Base-by-base conservation (phyloP, 2,329 filamentous ascomycete genomes). In the Colletotrichum tofieldiae region DNA sequence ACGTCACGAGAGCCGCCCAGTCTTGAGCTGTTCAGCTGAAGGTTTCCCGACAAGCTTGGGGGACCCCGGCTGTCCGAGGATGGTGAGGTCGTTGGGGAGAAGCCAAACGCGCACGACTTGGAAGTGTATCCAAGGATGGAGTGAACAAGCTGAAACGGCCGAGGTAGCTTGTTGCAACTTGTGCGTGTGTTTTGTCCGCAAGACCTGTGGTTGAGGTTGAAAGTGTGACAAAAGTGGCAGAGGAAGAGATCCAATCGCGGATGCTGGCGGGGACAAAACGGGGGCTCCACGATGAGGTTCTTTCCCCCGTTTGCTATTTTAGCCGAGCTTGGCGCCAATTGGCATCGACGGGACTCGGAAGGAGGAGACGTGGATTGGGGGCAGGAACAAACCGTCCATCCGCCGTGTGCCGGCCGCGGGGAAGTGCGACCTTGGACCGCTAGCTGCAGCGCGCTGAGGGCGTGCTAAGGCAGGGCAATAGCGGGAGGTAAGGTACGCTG, bases 361-460 rank as follows among this genome's bases (percentile, higher is more conserved):
- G 59, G 45, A 29, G 23, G 18, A 52, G 54, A 56, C 41, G 52
- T 52, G 65, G 54, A 26, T 45, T 49, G 35, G 65, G 43, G 60
- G 45, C 58, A 49, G 65, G 60, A 65, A 60, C 43, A 64, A 55
- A 60, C 52, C 58, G 39, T 23, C 45, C 65, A 54, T 49, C 65
- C 37, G 56, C 59, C 59, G 65, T 29, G 51, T 43, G 52, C 69
- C 59, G 52, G 65, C 26, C 51, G 60, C 70, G 70, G 70, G 70
- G 65, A 72, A 72, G 60, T 72, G 70, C 66, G 54, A 70, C 32
- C 70, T 70, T 65, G 70, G 52, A 41, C 65, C 70, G 51, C 66
- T 65, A 49, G 54, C 32, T 60, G 59, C 69, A 65, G 69, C 5
- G 65, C 5, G 54, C 20, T 29, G 26, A 37, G 35, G 23, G 49